A percentile compares a stretch with the other conserved stretches of the same genome.
These are phyloP conservation scores for Gynochthodes officinalis DNA, from an alignment of 257 asterid species.

Conservation along the genomic window DNA sequence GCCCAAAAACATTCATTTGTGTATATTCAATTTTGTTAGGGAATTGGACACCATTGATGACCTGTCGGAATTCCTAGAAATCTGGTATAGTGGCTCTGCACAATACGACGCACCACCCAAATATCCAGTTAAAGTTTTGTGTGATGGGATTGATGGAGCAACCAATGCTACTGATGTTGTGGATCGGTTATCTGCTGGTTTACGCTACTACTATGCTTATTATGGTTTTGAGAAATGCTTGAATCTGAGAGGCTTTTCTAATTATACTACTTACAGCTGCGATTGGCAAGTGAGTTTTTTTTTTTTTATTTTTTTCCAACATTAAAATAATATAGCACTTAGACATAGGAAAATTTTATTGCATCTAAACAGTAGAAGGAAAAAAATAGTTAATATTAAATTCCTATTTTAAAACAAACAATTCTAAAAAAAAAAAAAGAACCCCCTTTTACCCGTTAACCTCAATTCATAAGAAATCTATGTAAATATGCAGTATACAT, in stretches of 20 bases:
- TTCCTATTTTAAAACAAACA: too few species aligned
- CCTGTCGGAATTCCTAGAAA: not conserved
- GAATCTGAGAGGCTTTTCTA: not conserved
- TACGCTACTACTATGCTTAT: too few species aligned
- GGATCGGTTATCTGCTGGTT: constrained; percentile 14
- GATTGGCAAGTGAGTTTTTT: constrained; percentile 6
- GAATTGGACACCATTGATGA: not conserved
- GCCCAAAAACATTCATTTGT: too few species aligned
- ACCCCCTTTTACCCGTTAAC: too few species aligned
- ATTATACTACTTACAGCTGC: not conserved
- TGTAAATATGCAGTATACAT: too few species aligned
- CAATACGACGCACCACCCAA: constrained; percentile 12
- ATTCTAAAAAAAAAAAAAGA: too few species aligned
- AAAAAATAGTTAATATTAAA: too few species aligned
- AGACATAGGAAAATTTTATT: too few species aligned
- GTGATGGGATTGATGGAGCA: constrained; percentile 12
- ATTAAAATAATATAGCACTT: too few species aligned
- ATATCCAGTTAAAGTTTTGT: constrained; percentile 4
- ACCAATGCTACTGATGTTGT: constrained; percentile 9
- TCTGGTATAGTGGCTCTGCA: not conserved
- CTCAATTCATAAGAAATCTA: too few species aligned
- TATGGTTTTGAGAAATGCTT: not conserved
- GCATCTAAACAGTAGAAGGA: too few species aligned
- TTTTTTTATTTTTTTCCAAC: too few species aligned
- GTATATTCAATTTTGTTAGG: not conserved